A percentile compares a stretch with the other conserved stretches of the same genome.
Evolutionary conservation across 148 eudicot species (phyloP).

Genomic region (Silene conica): DNA sequence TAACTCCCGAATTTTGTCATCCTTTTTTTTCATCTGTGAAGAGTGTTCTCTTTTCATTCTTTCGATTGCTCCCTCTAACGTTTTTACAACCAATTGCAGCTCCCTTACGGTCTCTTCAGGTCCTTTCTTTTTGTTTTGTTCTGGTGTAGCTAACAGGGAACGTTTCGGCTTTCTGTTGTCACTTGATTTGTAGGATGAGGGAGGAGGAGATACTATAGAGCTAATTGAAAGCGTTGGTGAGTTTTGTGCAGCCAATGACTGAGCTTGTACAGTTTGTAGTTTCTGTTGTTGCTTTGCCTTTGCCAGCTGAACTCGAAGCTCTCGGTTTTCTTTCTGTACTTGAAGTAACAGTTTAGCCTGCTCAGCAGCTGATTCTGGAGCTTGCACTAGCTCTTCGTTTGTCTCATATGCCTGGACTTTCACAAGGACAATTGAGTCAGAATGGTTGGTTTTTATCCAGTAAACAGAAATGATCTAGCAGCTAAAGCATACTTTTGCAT

Average conservation of each 20-base stretch:
- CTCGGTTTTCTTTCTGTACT: constrained; percentile 77
- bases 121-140: constrained; percentile 41
- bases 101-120: constrained; percentile 52
- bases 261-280: constrained; percentile 58
- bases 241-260: constrained; percentile 53
- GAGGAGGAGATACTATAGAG: constrained; percentile 43
- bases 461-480: background rate
- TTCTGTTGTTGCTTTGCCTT: constrained; percentile 77
- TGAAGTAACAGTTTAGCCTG: constrained; percentile 69
- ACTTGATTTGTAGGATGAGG: constrained; percentile 35
- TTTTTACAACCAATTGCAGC: constrained; percentile 48
- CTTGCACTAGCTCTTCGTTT: constrained; percentile 52
- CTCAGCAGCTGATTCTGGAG: constrained; percentile 48
- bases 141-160: constrained; percentile 45
- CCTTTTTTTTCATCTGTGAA: constrained; percentile 57
- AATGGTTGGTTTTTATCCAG: background rate
- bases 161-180: constrained; percentile 39
- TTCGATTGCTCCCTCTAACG: constrained; percentile 50
- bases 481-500: too few relatives aligned
- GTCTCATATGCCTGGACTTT: constrained; percentile 51
- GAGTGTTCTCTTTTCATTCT: constrained; percentile 65
- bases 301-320: constrained; percentile 61
- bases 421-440: background rate
- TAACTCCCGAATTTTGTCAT: constrained; percentile 53
- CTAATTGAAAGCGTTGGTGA: constrained; percentile 51